These are phyloP conservation scores for Dipodascopsis tothii DNA, from an alignment of 805 yeast species.

Conservation along the genomic window DNA sequence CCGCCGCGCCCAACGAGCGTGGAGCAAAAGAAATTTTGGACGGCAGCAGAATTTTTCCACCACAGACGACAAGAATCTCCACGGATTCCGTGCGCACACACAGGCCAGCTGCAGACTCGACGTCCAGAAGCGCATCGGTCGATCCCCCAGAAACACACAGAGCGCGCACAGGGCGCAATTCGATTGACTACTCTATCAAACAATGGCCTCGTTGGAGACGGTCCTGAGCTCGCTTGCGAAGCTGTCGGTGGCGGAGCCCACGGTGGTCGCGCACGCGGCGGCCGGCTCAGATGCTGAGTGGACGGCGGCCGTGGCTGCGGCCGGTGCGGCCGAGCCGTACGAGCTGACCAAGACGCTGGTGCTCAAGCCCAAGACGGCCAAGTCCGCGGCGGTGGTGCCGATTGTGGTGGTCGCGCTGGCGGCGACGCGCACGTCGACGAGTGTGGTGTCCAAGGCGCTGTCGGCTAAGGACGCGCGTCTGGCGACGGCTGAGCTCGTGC, in stretches of 20 bases:
- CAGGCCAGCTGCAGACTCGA: no score
- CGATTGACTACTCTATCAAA: no score
- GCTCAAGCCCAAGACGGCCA: slow-evolving; percentile 87
- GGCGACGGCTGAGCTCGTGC: slow-evolving; percentile 74
- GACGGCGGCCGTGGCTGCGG: slow-evolving; percentile 13
- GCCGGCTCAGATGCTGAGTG: slow-evolving; percentile 14
- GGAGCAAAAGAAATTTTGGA: no score
- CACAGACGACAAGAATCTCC: no score
- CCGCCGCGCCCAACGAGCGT: no score
- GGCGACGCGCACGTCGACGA: slow-evolving; percentile 61
- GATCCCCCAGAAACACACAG: no score
- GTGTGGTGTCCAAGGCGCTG: slow-evolving; percentile 56
- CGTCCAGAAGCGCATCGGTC: no score
- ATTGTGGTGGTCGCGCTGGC: slow-evolving; percentile 70
- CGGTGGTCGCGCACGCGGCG: background rate
- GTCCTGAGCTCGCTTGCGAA: slow-evolving; percentile 1
- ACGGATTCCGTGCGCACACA: no score
- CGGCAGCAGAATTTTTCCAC: no score
- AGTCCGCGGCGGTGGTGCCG: slow-evolving; percentile 70
- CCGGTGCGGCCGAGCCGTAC: slow-evolving; percentile 9
- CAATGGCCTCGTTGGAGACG: background rate
- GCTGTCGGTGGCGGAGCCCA: slow-evolving; percentile 2
- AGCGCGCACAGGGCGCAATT: no score
- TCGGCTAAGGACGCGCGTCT: slow-evolving; percentile 77
- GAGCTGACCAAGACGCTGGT: slow-evolving; percentile 59